Conservation (phyloP, 768 basidiomycete species). For the Tephrocybe rancida region DNA sequence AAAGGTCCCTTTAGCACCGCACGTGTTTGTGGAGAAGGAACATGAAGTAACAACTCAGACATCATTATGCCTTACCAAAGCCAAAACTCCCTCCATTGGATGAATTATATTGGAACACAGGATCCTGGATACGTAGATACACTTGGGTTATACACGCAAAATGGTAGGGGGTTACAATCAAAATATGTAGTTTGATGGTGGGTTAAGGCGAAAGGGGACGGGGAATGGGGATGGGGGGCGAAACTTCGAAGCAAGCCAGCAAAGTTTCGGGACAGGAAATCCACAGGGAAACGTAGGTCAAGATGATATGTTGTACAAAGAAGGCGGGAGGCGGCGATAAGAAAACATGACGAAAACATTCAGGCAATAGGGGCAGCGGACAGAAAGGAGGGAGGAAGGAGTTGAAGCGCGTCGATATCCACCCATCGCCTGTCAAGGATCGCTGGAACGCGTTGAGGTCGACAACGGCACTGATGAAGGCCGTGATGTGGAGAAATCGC, state of each 20-base stretch:
- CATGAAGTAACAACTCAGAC: too few relatives aligned
- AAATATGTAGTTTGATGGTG: too few relatives aligned
- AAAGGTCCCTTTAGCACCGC: too few relatives aligned
- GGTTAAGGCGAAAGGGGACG: too few relatives aligned
- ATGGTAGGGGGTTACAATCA: too few relatives aligned
- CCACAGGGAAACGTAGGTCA: neutral
- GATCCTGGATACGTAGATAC: neutral
- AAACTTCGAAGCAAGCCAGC: neutral
- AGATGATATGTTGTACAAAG: neutral
- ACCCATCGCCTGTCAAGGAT: neutral
- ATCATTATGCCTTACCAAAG: too few relatives aligned
- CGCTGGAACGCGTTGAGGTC: neutral
- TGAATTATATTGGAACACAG: neutral
- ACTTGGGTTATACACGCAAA: neutral
- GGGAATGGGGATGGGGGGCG: too few relatives aligned
- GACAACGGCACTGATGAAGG: constrained; percentile 8
- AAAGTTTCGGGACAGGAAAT: neutral
- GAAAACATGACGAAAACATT: neutral
- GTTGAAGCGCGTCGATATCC: neutral
- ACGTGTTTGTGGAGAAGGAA: too few relatives aligned
- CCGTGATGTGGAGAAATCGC: constrained; percentile 1
- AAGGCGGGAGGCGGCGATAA: neutral
- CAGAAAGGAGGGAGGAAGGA: too few relatives aligned
- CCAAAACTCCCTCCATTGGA: neutral
- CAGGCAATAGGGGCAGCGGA: neutral